Evolutionary conservation across 1,139 yeast species (phyloP).

Genomic region (Maudiozyma humilis): DNA sequence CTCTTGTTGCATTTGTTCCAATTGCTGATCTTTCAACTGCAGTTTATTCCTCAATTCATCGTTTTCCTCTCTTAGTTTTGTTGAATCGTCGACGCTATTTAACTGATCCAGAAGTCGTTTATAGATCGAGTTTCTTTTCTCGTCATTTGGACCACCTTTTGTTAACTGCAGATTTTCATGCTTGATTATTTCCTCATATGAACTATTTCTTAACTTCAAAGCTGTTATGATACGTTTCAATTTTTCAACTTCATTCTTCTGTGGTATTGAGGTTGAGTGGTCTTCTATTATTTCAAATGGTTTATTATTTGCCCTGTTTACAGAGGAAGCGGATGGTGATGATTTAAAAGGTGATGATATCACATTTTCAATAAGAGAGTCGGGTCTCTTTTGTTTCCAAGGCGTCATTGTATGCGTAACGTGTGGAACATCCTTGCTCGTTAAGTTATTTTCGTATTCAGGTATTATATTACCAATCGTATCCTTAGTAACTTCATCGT

Average conservation of each 20-base stretch:
- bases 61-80: constrained; percentile 1
- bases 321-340: background rate
- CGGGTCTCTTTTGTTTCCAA: constrained; percentile 5
- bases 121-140: constrained; percentile 11
- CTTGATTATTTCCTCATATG: constrained; percentile 32
- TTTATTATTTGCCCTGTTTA: background rate
- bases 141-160: constrained; percentile 15
- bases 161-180: constrained; percentile 20
- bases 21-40: background rate
- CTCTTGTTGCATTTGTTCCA: background rate
- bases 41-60: background rate
- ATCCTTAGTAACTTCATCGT: background rate
- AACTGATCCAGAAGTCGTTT: constrained; percentile 4
- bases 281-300: background rate
- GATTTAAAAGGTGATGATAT: background rate
- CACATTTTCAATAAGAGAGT: constrained; percentile 1
- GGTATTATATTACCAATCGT: constrained; percentile 1
- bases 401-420: constrained; percentile 18
- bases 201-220: constrained; percentile 31
- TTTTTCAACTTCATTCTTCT: constrained; percentile 14
- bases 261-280: background rate
- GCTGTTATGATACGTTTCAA: constrained; percentile 32
- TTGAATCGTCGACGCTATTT: constrained; percentile 2
- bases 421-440: constrained; percentile 27
- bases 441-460: constrained; percentile 4